Percentiles rank a stretch among this genome's conserved stretches.
Conservation (phyloP, 768 basidiomycete genomes). For the Trametes sanguinea region DNA sequence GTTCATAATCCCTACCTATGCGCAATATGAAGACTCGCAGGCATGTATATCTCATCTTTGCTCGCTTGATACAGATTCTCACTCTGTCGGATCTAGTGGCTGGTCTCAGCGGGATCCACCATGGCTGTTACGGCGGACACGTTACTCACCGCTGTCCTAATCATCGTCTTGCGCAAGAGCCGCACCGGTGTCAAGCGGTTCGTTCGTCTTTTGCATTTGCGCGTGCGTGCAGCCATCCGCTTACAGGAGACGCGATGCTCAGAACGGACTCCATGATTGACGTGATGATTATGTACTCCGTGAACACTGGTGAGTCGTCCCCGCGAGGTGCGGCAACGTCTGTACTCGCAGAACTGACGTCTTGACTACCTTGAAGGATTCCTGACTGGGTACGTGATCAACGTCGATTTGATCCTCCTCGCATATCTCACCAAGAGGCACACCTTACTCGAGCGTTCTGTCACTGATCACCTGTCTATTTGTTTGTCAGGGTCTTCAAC, state of each 20-base stretch:
- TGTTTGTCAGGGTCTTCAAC: background rate
- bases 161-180: background rate
- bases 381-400: background rate
- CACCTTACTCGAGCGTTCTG: too few species aligned
- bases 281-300: slow-evolving; percentile 1
- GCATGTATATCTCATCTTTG: too few species aligned
- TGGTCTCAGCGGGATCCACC: background rate
- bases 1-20: too few species aligned
- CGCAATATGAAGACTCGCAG: too few species aligned
- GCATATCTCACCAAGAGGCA: too few species aligned
- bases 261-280: slow-evolving; percentile 9
- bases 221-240: too few species aligned
- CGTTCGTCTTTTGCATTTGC: background rate
- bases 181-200: slow-evolving; percentile 10
- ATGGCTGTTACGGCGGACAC: slow-evolving; percentile 7
- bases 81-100: background rate
- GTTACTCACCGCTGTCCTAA: slow-evolving; percentile 1
- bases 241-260: too few species aligned
- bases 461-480: background rate
- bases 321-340: too few species aligned
- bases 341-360: background rate
- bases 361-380: background rate
- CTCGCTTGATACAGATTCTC: too few species aligned
- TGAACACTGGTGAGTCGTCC: slow-evolving; percentile 4
- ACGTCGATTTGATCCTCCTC: too few species aligned